Base-by-base conservation (phyloP, 2,329 filamentous ascomycete species). In the Ophiostoma ips region DNA sequence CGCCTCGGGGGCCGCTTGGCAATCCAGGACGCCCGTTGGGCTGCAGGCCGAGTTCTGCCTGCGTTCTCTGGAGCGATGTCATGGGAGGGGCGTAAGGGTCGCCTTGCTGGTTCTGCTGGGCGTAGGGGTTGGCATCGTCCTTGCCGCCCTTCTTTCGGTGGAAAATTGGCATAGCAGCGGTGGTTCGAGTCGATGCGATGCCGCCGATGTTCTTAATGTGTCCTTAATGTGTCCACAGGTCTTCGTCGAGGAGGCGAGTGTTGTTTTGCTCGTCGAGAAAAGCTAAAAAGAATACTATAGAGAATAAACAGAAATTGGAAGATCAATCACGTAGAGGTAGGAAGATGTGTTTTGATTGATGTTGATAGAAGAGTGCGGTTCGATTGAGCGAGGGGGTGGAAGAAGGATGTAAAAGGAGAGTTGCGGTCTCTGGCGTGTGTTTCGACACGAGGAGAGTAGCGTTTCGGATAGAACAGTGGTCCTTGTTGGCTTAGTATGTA, bases 31-130 rank as follows among this genome's bases (percentile, higher is more conserved):
- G 47, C 7, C 51, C 28, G 3, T 52, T 50, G 13, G 19, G 18
- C 12, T 50, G 48, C 16, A 54, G 43, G 24, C 40, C 40, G 3
- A 43, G 24, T 9, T 43, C 40, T 11, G 28, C 56, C 37, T 55
- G 55, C 3, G 35, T 66, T 62, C 71, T 64, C 54, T 72, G 69
- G 54, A 73, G 69, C 15, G 70, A 62, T 24, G 65, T 68, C 61
- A 69, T 68, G 66, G 59, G 70, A 63, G 72, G 69, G 52, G 73
- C 69, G 58, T 77, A 79, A 24, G 75, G 74, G 54, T 79, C 77
- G 55, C 64, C 65, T 50, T 55, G 49, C 31, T 48, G 51, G 21
- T 63, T 63, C 49, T 71, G 67, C 61, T 76, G 70, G 48, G 76
- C 76, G 58, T 82, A 81, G 6, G 78, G 77, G 57, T 81, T 80